Evolutionary conservation across 169 alveolate genomes (phyloP).

Genomic region (Babesia ovata): DNA sequence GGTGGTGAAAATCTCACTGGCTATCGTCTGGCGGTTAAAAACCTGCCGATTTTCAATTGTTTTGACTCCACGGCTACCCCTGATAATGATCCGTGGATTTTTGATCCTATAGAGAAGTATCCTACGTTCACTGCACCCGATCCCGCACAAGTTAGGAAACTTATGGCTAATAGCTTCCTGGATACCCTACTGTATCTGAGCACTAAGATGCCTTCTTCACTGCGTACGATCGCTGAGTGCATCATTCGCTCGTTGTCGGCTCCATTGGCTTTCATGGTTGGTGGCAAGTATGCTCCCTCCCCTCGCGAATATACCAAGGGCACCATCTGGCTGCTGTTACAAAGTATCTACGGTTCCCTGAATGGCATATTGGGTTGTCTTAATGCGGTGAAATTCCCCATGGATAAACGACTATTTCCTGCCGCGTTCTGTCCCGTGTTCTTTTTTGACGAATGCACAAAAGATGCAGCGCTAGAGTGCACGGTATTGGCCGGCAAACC

Average conservation of each 20-base stretch:
- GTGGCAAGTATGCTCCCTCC: not conserved
- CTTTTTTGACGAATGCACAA: slow-evolving; percentile 44
- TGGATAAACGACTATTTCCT: slow-evolving; percentile 15
- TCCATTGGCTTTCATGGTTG: not conserved
- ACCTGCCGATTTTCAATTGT: not conserved
- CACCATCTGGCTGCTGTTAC: not conserved
- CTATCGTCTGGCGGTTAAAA: not conserved
- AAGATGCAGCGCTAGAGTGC: slow-evolving; percentile 39
- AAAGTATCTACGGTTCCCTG: slow-evolving; percentile 4
- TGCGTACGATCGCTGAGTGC: slow-evolving; percentile 16
- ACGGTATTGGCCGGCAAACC: slow-evolving; percentile 8
- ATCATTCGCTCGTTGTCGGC: slow-evolving; percentile 17
- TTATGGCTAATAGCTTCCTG: not conserved
- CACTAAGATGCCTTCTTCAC: slow-evolving; percentile 24
- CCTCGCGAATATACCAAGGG: not conserved
- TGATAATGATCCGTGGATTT: slow-evolving; percentile 3
- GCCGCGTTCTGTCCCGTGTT: slow-evolving; percentile 58
- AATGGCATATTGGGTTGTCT: not conserved
- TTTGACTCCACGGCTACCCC: not conserved
- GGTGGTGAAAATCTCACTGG: not conserved
- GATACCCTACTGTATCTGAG: slow-evolving; percentile 5
- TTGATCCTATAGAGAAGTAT: not conserved
- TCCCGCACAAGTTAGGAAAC: not conserved
- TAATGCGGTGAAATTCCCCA: slow-evolving; percentile 11
- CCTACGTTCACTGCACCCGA: not conserved